Evolutionary conservation across 2,329 filamentous ascomycete genomes (phyloP), one percentile per base, ranked within the genome.

Genomic region (Tolypocladium pustulatum): DNA sequence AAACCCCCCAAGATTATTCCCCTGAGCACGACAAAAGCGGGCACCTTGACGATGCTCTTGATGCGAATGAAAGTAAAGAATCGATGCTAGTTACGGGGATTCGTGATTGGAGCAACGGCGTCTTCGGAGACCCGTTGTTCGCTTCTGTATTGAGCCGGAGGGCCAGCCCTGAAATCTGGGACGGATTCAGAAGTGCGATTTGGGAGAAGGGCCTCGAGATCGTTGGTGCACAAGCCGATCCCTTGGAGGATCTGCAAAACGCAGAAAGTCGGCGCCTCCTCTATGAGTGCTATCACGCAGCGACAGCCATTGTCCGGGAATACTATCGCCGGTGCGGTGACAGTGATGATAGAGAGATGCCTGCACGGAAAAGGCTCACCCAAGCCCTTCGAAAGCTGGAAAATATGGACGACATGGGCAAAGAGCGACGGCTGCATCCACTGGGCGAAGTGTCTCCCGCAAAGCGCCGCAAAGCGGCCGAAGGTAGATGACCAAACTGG

Each of bases 101-200:
- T n/a, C 74, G 75, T 37, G 80, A 83, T 69, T 86, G 83, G 83
- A 79, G 79, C 60, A 79, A 78, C 59, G 79, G 79, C 51, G 63
- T 85, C 13, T 86, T 86, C 62, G 83, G 83, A 13, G 84, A 86
- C 61, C 82, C 83, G 0, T 66, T 86, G 2, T 72, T 87, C 55
- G 75, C 79, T 2, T 73, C 72, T 3, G 73, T 74, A 8, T 82
- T 85, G 62, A 75, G 72, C 63, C 73, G 76, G 17, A 67, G 72
- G 22, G 73, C 77, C 0, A 76, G 72, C 5, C 64, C 72, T 15
- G 73, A 76, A 0, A 78, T 84, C 38, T 67, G 81, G 32, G 68
- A 69, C 34, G 82, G 81, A 1, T 83, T 81, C 64, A 68, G 70
- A 37, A 66, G 64, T 22, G 59, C 58, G 13, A 40, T 64, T 1